Percentiles rank a stretch among this genome's conserved stretches.
Evolutionary conservation across 805 yeast species (phyloP).

Genomic region (Starmerella davenportii): DNA sequence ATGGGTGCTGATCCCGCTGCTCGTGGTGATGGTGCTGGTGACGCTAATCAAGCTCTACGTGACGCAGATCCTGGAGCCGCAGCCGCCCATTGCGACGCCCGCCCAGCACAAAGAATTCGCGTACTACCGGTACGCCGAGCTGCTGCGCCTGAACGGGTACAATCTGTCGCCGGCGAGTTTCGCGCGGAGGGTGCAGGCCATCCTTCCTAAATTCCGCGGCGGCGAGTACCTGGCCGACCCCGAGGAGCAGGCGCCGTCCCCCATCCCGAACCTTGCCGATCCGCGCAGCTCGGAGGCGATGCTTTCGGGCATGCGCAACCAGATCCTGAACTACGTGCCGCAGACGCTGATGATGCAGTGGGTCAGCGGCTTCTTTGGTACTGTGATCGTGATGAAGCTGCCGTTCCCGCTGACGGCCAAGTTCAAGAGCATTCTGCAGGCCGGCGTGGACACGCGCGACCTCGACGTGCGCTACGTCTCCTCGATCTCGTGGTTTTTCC

Average conservation of each 20-base stretch:
- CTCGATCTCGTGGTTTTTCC: slow-evolving; percentile 89
- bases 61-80: slow-evolving; percentile 41
- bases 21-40: slow-evolving; percentile 73
- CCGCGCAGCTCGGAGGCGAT: slow-evolving; percentile 55
- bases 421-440: slow-evolving; percentile 83
- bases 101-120: slow-evolving; percentile 37
- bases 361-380: slow-evolving; percentile 86
- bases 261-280: slow-evolving; percentile 31
- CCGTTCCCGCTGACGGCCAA: slow-evolving; percentile 84
- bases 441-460: slow-evolving; percentile 67
- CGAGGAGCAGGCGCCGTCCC: slow-evolving; percentile 32
- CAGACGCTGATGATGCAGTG: slow-evolving; percentile 92
- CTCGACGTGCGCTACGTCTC: slow-evolving; percentile 84
- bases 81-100: slow-evolving; percentile 35
- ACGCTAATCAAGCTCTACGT: slow-evolving; percentile 61
- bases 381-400: slow-evolving; percentile 67
- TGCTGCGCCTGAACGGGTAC: slow-evolving; percentile 37
- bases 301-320: slow-evolving; percentile 61
- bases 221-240: slow-evolving; percentile 41
- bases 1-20: slow-evolving; percentile 85
- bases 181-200: slow-evolving; percentile 32
- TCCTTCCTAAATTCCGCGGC: slow-evolving; percentile 32
- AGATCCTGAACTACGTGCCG: slow-evolving; percentile 68
- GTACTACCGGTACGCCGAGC: slow-evolving; percentile 39
- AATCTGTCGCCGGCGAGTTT: slow-evolving; percentile 40